Evolutionary conservation across 306 rosid species (phyloP), one percentile per base, ranked within the genome.

Genomic region (Sechiopsis laciniata): DNA sequence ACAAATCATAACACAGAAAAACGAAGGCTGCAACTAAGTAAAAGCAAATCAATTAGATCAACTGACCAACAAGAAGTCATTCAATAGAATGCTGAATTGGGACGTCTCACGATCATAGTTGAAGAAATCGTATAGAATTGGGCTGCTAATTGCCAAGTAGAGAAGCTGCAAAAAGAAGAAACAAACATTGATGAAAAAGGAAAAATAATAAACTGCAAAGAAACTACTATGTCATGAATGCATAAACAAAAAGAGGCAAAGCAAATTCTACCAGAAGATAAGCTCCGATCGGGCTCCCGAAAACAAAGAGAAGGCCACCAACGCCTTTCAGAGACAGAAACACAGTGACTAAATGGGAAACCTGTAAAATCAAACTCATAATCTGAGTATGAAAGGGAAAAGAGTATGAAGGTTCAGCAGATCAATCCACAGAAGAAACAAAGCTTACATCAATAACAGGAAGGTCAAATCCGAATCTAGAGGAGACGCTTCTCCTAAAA

Each of bases 281-380:
- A 73, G 98, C 87, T 83, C 97, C 98, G 55, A 86, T 17, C 21
- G 79, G 75, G 78, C 92, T 88, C 40, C 92, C 95, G 59, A 90
- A 78, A 74, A 93, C 85, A 71, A 93, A 93, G 7, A 93, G 79
- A 72, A 90, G 78, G 77, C 97, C 96, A 66, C 98, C 98, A 64
- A 93, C 53, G 29, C 90, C 98, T 79, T 90, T 88, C 8, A 87
- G 82, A 67, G 87, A 74, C 46, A 90, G 78, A 57, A 78, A 78
- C 17, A 79, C 64, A 77, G 85, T 83, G 63, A 84, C 88, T 56
- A 87, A 56, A 70, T 86, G 87, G 56, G 79, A 78, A 60, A 82
- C 79, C 98, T 93, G 88, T 35, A 78, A 75, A 70, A 68, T 17
- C 0, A 40, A 68, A 51, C 46, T 70, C 70, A 12, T 15, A 16